Conservation (phyloP, 2,329 filamentous ascomycete species). For the Alternaria sp. region DNA sequence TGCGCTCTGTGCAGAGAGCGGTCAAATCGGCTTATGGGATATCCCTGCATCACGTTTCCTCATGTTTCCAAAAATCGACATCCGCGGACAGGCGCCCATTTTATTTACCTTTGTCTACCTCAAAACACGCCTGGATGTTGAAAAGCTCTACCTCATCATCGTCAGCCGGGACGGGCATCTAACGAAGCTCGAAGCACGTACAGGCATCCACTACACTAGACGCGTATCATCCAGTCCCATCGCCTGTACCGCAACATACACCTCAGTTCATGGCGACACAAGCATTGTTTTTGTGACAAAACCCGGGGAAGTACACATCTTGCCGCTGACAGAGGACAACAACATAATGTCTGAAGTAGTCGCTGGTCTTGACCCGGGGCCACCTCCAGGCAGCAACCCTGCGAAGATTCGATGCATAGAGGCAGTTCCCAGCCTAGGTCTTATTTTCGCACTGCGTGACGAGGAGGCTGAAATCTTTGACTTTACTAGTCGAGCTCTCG, state of each 20-base stretch:
- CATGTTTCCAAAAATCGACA: conserved; percentile 59
- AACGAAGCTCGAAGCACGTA: conserved; percentile 64
- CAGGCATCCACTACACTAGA: conserved; percentile 44
- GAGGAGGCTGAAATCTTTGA: conserved; percentile 69
- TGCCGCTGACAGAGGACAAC: conserved; percentile 32
- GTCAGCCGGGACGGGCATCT: conserved; percentile 71
- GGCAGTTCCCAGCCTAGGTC: conserved; percentile 64
- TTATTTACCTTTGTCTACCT: conserved; percentile 64
- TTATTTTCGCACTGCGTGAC: conserved; percentile 68
- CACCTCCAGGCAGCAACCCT: conserved; percentile 47
- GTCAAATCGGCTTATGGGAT: conserved; percentile 70
- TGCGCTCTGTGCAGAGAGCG: conserved; percentile 68
- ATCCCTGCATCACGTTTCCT: conserved; percentile 66
- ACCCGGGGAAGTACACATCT: conserved; percentile 46
- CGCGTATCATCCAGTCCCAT: conserved; percentile 39
- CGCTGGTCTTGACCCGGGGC: conserved; percentile 45
- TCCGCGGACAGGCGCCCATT: conserved; percentile 68
- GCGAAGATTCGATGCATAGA: conserved; percentile 65
- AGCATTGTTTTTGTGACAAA: conserved; percentile 47
- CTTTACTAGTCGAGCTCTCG: conserved; percentile 61
- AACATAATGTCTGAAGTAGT: conserved; percentile 45
- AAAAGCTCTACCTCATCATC: conserved; percentile 61
- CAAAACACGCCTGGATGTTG: conserved; percentile 34
- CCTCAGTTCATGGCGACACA: conserved; percentile 33
- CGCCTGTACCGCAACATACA: conserved; percentile 40